Percentiles rank a stretch among this genome's conserved stretches.
Conservation (phyloP, 164 flowering plant genomes). For the Dillenia turbinata region DNA sequence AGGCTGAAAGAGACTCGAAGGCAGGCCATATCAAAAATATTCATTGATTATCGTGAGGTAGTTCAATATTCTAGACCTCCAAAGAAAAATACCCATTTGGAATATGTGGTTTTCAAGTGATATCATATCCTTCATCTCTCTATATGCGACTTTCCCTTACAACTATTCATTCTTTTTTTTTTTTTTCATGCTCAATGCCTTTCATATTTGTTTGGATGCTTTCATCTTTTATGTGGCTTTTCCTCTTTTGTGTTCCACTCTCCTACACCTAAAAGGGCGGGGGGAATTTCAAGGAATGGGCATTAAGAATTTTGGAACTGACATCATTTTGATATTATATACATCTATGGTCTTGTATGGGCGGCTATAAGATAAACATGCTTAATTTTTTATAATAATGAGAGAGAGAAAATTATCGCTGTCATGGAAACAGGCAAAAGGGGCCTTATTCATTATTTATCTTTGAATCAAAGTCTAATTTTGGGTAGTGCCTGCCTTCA, state of each 20-base stretch:
- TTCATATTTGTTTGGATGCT: slow-evolving; percentile 5
- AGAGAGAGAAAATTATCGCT: too few relatives aligned
- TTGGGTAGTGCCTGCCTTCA: slow-evolving; percentile 14
- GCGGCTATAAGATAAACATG: too few relatives aligned
- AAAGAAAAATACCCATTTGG: slow-evolving; percentile 13
- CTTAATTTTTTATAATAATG: too few relatives aligned
- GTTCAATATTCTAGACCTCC: not conserved
- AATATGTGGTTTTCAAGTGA: slow-evolving; percentile 21
- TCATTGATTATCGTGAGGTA: too few relatives aligned
- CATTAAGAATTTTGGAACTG: too few relatives aligned
- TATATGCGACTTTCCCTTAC: not conserved
- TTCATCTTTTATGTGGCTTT: too few relatives aligned
- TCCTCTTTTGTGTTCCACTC: too few relatives aligned
- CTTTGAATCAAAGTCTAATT: slow-evolving; percentile 21
- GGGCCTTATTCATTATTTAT: slow-evolving; percentile 15
- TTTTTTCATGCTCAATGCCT: slow-evolving; percentile 3
- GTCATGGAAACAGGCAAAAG: slow-evolving; percentile 2
- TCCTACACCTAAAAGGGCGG: too few relatives aligned
- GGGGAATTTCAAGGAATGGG: too few relatives aligned
- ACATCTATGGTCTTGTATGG: too few relatives aligned
- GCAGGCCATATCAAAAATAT: not conserved
- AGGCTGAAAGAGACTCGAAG: slow-evolving; percentile 11
- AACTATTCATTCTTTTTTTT: not conserved
- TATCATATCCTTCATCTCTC: slow-evolving; percentile 11
- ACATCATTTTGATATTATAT: too few relatives aligned